Base-by-base conservation (phyloP, 805 yeast species). In the Ogataea thermomethanolica region DNA sequence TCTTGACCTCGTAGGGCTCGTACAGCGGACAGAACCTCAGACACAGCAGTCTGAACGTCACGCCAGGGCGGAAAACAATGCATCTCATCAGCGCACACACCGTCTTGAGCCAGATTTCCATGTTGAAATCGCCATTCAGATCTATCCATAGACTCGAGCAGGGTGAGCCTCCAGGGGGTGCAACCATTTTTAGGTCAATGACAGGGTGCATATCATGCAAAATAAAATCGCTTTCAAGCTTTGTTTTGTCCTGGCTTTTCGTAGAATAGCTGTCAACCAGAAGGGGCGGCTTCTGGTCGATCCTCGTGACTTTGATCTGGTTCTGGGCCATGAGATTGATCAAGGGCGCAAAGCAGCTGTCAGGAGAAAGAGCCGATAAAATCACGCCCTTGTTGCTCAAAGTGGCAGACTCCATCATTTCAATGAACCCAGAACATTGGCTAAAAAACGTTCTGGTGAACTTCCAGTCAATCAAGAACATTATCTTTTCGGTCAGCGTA, bases 121-220 rank as follows among this genome's bases (percentile, higher is more conserved):
- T 61, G 45, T 83, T 79, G 30, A 89, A 69, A 21, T 69, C 59
- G 1, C 95, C 91, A 24, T 66, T 59, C 26, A 81, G 59, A 49
- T 81, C 84, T 9, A 85, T 67, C 96, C 96, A 88, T 7, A 83
- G 57, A 28, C 74, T 73, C 2, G 84, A 74, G 44, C 86, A 81
- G 2, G 89, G 76, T 13, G 69, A 61, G 0, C 81, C 83, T 7
- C 66, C 46, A 0, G 90, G 89, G 3, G 81, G 73, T 1, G 79
- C 67, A 1, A 66, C 55, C 5, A 50, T 43, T 1, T 42, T 23
- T 13, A 44, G 35, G n/a, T 41, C 30, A 35, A 45, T 33, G 6
- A 29, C 40, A n/a, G 37, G 20, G 28, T 49, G 37, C 25, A 47
- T 53, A 41, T 38, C 45, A 8, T 65, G 62, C 15, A 73, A 56